Conservation (phyloP, 176 grass and related monocot species). For the Stipa capillata region DNA sequence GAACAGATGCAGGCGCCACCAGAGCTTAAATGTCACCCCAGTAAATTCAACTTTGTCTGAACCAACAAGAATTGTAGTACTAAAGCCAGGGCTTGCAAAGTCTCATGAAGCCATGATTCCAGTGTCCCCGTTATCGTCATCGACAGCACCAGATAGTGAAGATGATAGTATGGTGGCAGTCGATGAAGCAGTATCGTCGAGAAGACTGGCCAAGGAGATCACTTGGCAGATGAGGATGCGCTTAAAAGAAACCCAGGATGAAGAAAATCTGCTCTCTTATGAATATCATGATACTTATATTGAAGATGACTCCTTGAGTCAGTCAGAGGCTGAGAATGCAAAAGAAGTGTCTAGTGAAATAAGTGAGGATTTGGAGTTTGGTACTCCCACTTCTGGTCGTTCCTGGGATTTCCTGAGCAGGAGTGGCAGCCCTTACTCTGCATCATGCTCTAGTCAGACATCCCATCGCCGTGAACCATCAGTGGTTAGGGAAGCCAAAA, state of each 20-base stretch:
- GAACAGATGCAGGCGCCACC: constrained; percentile 25
- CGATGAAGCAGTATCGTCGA: constrained; percentile 41
- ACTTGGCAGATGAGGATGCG: constrained; percentile 57
- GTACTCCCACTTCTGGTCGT: constrained; percentile 52
- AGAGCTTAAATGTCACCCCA: constrained; percentile 28
- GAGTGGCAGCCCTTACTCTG: constrained; percentile 62
- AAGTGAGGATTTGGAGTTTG: constrained; percentile 63
- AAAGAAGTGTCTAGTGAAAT: constrained; percentile 56
- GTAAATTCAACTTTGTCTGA: constrained; percentile 41
- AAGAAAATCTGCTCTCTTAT: constrained; percentile 26
- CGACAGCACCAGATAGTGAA: constrained; percentile 19
- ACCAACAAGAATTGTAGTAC: constrained; percentile 88
- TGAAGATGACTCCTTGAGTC: constrained; percentile 61
- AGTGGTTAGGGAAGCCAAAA: constrained; percentile 78
- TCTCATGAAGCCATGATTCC: constrained; percentile 26
- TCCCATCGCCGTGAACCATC: constrained; percentile 48
- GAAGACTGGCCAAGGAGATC: constrained; percentile 49
- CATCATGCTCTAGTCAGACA: constrained; percentile 54
- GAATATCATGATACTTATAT: constrained; percentile 34
- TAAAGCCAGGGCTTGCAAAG: constrained; percentile 63
- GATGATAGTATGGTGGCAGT: constrained; percentile 31
- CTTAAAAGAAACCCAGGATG: constrained; percentile 35
- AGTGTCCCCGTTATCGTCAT: constrained; percentile 21
- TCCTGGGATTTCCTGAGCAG: constrained; percentile 76
- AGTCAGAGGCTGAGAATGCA: constrained; percentile 47